Evolutionary conservation across 2,329 filamentous ascomycete genomes (phyloP).

Genomic region (Penicillium paneum): DNA sequence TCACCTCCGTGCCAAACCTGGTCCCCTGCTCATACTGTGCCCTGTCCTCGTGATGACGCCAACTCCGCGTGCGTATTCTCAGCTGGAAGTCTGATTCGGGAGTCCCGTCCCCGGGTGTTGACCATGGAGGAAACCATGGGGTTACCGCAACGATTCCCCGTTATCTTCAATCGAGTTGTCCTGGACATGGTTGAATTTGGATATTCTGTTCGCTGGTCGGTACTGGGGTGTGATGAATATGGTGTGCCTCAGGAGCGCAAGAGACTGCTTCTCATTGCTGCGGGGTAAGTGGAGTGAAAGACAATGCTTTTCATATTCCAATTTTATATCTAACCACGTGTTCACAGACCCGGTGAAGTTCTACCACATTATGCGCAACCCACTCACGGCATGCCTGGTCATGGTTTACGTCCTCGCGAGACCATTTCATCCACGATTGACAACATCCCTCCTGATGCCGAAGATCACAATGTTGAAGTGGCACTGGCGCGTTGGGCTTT

Average conservation of each 20-base stretch:
- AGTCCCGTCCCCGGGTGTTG: slow-evolving; percentile 62
- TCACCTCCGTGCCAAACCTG: slow-evolving; percentile 77
- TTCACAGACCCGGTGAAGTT: slow-evolving; percentile 64
- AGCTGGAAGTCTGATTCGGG: slow-evolving; percentile 53
- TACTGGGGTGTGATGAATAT: slow-evolving; percentile 52
- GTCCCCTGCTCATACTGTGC: slow-evolving; percentile 66
- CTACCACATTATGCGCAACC: slow-evolving; percentile 64
- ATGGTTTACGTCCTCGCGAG: slow-evolving; percentile 32
- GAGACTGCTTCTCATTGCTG: slow-evolving; percentile 52
- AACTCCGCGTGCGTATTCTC: slow-evolving; percentile 60
- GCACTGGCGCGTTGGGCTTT: slow-evolving; percentile 23
- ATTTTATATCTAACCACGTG: slow-evolving; percentile 3
- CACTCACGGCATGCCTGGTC: slow-evolving; percentile 51
- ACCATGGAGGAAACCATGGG: slow-evolving; percentile 79
- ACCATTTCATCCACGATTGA: slow-evolving; percentile 46
- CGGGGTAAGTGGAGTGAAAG: slow-evolving; percentile 44
- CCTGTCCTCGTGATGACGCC: slow-evolving; percentile 57
- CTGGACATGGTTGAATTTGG: slow-evolving; percentile 61
- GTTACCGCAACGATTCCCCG: slow-evolving; percentile 53
- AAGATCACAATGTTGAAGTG: slow-evolving; percentile 43
- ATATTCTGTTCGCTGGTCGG: slow-evolving; percentile 69
- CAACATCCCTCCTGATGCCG: slow-evolving; percentile 38
- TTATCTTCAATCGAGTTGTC: slow-evolving; percentile 60
- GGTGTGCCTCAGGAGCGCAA: slow-evolving; percentile 51
- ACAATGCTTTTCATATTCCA: background rate